Conservation (phyloP, 2,329 filamentous ascomycete species). For the Pseudogymnoascus sp. region DNA sequence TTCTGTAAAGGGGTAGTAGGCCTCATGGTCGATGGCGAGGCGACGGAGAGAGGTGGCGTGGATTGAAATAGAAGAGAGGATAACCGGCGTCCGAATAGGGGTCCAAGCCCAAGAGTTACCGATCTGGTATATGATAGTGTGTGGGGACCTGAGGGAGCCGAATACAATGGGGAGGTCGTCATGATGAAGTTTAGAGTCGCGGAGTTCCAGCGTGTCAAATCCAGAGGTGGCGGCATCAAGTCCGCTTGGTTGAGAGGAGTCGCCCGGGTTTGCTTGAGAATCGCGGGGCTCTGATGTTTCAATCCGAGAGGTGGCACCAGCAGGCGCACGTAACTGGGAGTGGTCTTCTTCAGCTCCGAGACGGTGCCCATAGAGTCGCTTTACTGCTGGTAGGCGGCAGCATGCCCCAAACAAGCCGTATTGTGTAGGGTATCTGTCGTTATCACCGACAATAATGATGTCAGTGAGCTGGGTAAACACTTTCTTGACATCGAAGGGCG, state of each 20-base stretch:
- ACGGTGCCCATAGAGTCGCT: neutral
- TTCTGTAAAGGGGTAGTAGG: neutral
- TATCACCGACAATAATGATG: neutral
- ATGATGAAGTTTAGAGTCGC: neutral
- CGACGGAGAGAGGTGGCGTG: neutral
- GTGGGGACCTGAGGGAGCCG: neutral
- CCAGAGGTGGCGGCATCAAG: neutral
- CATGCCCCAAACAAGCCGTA: neutral
- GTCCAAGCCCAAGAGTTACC: neutral
- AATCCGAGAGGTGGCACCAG: neutral
- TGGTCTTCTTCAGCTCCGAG: neutral
- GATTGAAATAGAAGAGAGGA: neutral
- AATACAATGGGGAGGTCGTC: neutral
- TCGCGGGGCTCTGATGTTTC: neutral
- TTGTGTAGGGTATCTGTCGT: neutral
- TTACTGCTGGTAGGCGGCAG: neutral
- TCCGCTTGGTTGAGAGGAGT: neutral
- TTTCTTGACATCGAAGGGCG: neutral
- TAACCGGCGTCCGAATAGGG: neutral
- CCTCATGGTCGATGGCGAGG: neutral
- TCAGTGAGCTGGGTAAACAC: neutral
- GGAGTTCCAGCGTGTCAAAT: neutral
- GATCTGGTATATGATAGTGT: neutral
- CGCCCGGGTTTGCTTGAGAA: neutral
- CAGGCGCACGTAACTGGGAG: neutral